Evolutionary conservation across 192 early-diverging fungal genomes (phyloP).

Genomic region (Coemansia sp.): DNA sequence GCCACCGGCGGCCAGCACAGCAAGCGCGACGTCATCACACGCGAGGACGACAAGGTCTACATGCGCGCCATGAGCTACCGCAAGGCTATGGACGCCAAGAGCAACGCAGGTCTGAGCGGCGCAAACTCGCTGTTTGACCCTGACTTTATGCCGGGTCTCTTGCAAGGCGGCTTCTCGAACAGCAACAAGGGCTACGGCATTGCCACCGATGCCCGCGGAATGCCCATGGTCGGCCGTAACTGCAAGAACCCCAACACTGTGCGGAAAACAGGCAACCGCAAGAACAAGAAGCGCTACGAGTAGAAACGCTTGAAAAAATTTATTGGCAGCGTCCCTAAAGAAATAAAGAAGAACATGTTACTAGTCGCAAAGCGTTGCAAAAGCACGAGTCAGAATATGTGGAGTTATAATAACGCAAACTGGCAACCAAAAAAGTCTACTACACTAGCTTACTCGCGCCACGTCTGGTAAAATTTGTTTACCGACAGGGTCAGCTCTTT

Average conservation of each 20-base stretch:
- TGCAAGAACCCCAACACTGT: conserved; percentile 70
- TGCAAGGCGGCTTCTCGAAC: conserved; percentile 26
- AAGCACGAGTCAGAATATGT: too few relatives aligned
- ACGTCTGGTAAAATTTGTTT: conserved; percentile 55
- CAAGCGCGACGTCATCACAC: conserved; percentile 74
- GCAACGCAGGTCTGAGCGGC: conserved; percentile 27
- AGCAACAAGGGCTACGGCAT: conserved; percentile 59
- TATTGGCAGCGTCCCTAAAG: too few relatives aligned
- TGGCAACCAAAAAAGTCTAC: neutral
- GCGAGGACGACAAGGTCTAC: conserved; percentile 93
- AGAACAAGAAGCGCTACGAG: conserved; percentile 56
- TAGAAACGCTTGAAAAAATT: conserved; percentile 3
- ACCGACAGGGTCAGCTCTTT: conserved; percentile 54
- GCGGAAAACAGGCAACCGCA: conserved; percentile 59
- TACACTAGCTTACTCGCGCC: conserved; percentile 38
- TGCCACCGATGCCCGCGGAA: conserved; percentile 65
- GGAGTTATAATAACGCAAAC: neutral
- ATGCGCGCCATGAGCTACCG: conserved; percentile 41
- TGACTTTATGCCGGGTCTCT: conserved; percentile 37
- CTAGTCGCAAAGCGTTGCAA: too few relatives aligned
- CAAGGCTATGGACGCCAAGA: conserved; percentile 26
- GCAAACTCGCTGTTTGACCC: conserved; percentile 37
- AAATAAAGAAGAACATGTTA: too few relatives aligned
- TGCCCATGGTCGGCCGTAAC: conserved; percentile 66
- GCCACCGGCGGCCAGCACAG: conserved; percentile 79